Evolutionary conservation across 257 asterid genomes (phyloP).

Genomic region (Ligustrum vulgare): DNA sequence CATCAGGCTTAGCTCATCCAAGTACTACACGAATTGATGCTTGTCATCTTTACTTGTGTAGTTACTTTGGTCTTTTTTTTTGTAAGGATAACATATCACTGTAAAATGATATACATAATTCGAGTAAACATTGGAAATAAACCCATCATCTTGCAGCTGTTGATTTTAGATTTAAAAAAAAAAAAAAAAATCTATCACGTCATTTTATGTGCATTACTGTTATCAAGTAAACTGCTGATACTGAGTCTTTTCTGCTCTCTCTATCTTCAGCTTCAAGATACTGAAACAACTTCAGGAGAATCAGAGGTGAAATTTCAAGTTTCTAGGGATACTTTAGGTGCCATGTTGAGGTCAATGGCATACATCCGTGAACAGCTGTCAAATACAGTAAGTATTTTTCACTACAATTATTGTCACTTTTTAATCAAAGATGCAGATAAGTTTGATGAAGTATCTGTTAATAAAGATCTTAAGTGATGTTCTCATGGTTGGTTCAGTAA

Average conservation of each 20-base stretch:
- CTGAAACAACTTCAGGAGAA: slow-evolving; percentile 64
- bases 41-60: slow-evolving; percentile 13
- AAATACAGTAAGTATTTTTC: slow-evolving; percentile 43
- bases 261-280: slow-evolving; percentile 76
- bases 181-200: not conserved
- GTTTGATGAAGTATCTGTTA: not conserved
- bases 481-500: not conserved
- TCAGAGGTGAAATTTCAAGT: slow-evolving; percentile 84
- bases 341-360: slow-evolving; percentile 86
- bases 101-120: slow-evolving; percentile 4
- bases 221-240: slow-evolving; percentile 17
- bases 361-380: slow-evolving; percentile 83
- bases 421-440: slow-evolving; percentile 8
- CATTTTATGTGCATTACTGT: not conserved
- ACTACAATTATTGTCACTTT: slow-evolving; percentile 6
- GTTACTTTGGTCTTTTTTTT: slow-evolving; percentile 6
- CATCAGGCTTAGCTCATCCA: slow-evolving; percentile 5
- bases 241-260: slow-evolving; percentile 7
- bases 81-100: not conserved
- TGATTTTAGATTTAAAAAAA: not conserved
- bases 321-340: slow-evolving; percentile 70
- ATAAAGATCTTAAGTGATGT: not conserved
- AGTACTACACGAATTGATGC: slow-evolving; percentile 14
- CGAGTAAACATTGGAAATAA: slow-evolving; percentile 7
- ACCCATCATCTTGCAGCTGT: slow-evolving; percentile 18